A percentile compares a stretch with the other conserved stretches of the same genome.
Conservation (phyloP, 2,329 filamentous ascomycete genomes). For the Lithohypha guttulata region DNA sequence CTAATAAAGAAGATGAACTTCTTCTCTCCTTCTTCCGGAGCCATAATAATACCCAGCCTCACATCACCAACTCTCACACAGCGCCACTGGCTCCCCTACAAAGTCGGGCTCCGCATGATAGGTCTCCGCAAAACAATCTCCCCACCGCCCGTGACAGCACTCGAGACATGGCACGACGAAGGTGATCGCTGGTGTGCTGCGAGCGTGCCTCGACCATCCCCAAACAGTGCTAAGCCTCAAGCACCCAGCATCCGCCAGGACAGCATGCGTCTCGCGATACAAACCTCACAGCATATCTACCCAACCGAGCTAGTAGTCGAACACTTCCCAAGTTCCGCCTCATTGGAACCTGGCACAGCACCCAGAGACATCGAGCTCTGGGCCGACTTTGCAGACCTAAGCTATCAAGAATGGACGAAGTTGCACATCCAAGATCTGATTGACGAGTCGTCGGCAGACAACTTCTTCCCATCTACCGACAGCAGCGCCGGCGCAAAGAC, state of each 20-base stretch:
- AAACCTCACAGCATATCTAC: conserved; percentile 40
- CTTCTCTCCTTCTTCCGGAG: conserved; percentile 56
- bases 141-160: conserved; percentile 42
- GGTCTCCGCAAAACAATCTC: conserved; percentile 13
- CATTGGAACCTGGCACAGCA: conserved; percentile 48
- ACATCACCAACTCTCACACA: conserved; percentile 48
- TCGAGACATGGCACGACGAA: conserved; percentile 62
- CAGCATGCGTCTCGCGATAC: conserved; percentile 33
- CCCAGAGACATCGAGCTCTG: conserved; percentile 63
- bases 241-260: conserved; percentile 20
- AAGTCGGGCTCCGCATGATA: conserved; percentile 17
- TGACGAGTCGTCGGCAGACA: conserved; percentile 1
- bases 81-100: conserved; percentile 18
- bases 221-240: neutral
- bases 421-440: conserved; percentile 16
- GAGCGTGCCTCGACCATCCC: conserved; percentile 24
- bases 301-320: conserved; percentile 63
- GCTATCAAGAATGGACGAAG: conserved; percentile 14
- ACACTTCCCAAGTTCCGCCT: conserved; percentile 54
- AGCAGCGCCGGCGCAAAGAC: conserved; percentile 9
- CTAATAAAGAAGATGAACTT: conserved; percentile 52
- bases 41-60: conserved; percentile 47
- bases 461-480: neutral
- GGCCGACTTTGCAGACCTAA: conserved; percentile 44
- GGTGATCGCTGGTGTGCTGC: conserved; percentile 81